Conservation (phyloP, 2,329 filamentous ascomycete genomes). For the Trichoderma cornu-damae region DNA sequence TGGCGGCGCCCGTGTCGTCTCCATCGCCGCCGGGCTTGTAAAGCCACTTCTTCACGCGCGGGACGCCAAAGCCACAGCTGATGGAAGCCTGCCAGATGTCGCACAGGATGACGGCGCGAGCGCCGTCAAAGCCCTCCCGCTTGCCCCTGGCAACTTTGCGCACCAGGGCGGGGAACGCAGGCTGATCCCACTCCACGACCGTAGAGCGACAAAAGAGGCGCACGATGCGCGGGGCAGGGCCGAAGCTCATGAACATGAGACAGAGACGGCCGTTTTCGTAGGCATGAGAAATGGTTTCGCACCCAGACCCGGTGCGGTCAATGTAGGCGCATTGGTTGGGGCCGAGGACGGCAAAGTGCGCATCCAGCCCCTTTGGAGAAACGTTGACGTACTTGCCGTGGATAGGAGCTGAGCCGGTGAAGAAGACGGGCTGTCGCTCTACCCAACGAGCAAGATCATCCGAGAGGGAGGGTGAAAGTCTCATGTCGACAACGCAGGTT, state of each 20-base stretch:
- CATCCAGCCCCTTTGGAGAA: constrained; percentile 65
- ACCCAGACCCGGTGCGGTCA: constrained; percentile 69
- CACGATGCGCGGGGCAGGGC: constrained; percentile 54
- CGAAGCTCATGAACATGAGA: constrained; percentile 68
- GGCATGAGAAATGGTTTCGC: constrained; percentile 69
- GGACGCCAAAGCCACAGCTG: constrained; percentile 61
- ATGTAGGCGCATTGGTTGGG: constrained; percentile 62
- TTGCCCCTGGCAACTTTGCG: constrained; percentile 35
- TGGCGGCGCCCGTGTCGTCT: not conserved
- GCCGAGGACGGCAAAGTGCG: constrained; percentile 57
- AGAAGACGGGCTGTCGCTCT: constrained; percentile 65
- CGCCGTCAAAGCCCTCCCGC: constrained; percentile 40
- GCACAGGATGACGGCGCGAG: constrained; percentile 56
- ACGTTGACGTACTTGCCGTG: constrained; percentile 67
- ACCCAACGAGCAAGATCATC: constrained; percentile 58
- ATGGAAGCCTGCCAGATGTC: constrained; percentile 63
- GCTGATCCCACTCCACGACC: constrained; percentile 56
- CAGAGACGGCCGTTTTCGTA: constrained; percentile 73
- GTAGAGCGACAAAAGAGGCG: constrained; percentile 56
- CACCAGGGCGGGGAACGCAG: constrained; percentile 46
- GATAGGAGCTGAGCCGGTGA: constrained; percentile 66
- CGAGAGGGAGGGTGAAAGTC: constrained; percentile 53
- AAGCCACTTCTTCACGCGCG: constrained; percentile 42
- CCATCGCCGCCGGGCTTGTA: constrained; percentile 30
- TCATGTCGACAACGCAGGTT: constrained; percentile 45